A percentile compares a stretch with the other conserved stretches of the same genome.
Conservation (phyloP, 345 rosid genomes). For the Melaleuca quinquenervia region DNA sequence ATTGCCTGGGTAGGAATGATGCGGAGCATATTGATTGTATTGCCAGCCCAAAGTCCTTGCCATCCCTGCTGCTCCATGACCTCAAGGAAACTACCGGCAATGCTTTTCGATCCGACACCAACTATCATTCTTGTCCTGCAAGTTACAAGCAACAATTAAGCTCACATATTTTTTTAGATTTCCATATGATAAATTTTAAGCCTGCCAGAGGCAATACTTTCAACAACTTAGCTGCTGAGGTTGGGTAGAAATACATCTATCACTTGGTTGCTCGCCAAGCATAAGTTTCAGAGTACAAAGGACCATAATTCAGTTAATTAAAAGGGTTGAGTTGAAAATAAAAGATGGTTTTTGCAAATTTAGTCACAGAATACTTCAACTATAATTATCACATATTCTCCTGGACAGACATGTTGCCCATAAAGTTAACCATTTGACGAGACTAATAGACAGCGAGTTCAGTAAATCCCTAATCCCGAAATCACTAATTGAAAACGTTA, state of each 20-base stretch:
- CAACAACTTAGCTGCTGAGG: background rate
- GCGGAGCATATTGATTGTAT: slow-evolving; percentile 83
- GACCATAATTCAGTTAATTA: background rate
- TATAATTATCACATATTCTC: background rate
- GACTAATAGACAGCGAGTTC: background rate
- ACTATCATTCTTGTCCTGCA: slow-evolving; percentile 96
- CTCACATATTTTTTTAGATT: background rate
- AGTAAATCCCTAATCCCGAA: background rate
- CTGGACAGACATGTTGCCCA: background rate
- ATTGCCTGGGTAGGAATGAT: slow-evolving; percentile 96
- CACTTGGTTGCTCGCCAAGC: background rate
- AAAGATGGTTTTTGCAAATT: background rate
- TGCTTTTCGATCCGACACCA: slow-evolving; percentile 87
- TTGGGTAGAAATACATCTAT: background rate
- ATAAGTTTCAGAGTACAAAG: background rate
- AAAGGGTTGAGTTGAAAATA: background rate
- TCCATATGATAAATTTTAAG: background rate
- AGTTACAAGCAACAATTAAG: background rate
- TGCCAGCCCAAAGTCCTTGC: slow-evolving; percentile 99
- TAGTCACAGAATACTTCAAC: background rate
- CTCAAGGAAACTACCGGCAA: slow-evolving; percentile 84
- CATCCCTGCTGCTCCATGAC: slow-evolving; percentile 88
- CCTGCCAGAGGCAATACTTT: background rate
- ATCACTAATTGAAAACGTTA: background rate
- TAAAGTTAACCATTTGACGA: background rate